Percentiles rank a stretch among this genome's conserved stretches.
These are phyloP conservation scores for Sporobolus alterniflorus DNA, from an alignment of 202 grass and related monocot genomes.

Conservation along the genomic window DNA sequence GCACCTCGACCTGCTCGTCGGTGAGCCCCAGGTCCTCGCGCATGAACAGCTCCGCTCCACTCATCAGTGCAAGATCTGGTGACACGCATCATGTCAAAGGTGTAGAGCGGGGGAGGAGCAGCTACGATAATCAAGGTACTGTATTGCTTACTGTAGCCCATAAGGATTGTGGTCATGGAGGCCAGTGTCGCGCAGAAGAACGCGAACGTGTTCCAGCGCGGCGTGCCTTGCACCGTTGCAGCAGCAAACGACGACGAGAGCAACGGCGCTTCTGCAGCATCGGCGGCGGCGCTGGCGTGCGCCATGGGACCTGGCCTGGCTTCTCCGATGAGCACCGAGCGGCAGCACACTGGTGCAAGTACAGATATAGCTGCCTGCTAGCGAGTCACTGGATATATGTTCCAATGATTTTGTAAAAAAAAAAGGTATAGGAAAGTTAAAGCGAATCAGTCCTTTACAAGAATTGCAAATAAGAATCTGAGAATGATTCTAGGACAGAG, in stretches of 20 bases:
- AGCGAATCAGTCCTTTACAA: no score
- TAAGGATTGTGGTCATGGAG: background rate
- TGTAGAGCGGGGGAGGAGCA: no score
- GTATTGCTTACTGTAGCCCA: background rate
- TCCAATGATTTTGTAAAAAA: background rate
- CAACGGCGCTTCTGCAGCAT: background rate
- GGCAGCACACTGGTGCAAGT: no score
- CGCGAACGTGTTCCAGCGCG: background rate
- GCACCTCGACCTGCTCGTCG: conserved; percentile 41
- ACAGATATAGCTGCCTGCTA: background rate
- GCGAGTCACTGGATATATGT: background rate
- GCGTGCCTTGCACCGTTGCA: background rate
- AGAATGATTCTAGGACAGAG: no score
- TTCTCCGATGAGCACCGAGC: background rate
- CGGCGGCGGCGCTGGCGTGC: background rate
- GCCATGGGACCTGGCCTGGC: background rate
- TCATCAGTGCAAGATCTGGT: conserved; percentile 1
- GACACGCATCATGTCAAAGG: no score
- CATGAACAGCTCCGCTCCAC: background rate
- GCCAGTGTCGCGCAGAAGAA: background rate
- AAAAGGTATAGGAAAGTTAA: no score
- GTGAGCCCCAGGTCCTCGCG: background rate
- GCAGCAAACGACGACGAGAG: background rate
- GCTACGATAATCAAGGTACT: background rate
- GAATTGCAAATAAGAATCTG: no score